A percentile compares a stretch with the other conserved stretches of the same genome.
These are phyloP conservation scores for Aspergillus incahuasiensis DNA, from an alignment of 495 filamentous ascomycete genomes.

Conservation along the genomic window DNA sequence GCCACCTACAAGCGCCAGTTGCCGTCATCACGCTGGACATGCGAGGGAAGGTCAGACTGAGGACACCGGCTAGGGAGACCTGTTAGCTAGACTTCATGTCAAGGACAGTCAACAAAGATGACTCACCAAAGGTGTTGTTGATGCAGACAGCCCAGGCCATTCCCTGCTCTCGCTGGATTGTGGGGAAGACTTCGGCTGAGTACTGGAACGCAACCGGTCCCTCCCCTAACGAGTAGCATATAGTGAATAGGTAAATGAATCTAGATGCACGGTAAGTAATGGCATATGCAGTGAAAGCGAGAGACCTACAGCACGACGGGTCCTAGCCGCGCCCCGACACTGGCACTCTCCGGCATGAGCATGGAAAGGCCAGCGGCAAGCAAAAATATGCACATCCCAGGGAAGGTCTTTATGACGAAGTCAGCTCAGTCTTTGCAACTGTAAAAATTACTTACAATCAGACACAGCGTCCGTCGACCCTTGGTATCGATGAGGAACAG, in stretches of 20 bases:
- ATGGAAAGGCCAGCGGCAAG: conserved; percentile 63
- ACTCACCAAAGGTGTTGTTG: conserved; percentile 42
- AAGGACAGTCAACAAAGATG: neutral
- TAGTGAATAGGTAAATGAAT: conserved; percentile 41
- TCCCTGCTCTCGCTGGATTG: conserved; percentile 43
- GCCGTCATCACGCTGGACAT: conserved; percentile 43
- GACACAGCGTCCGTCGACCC: conserved; percentile 60
- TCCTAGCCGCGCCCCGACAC: conserved; percentile 16
- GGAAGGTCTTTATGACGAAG: conserved; percentile 69
- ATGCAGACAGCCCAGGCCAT: conserved; percentile 44
- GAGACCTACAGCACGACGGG: conserved; percentile 29
- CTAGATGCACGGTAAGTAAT: conserved; percentile 9
- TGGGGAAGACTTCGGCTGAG: conserved; percentile 49
- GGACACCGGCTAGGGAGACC: conserved; percentile 28
- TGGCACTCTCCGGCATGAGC: conserved; percentile 24
- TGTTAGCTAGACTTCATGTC: neutral
- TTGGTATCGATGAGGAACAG: conserved; percentile 72
- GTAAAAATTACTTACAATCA: conserved; percentile 27
- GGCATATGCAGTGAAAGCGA: neutral
- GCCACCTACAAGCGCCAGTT: conserved; percentile 42
- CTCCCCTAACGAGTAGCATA: conserved; percentile 43
- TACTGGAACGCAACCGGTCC: conserved; percentile 51
- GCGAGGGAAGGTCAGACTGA: conserved; percentile 48
- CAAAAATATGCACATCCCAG: conserved; percentile 68
- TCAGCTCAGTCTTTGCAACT: neutral